Evolutionary conservation across 768 basidiomycete genomes (phyloP), one percentile per base, ranked within the genome.

Genomic region (Leccinum sublutescens): DNA sequence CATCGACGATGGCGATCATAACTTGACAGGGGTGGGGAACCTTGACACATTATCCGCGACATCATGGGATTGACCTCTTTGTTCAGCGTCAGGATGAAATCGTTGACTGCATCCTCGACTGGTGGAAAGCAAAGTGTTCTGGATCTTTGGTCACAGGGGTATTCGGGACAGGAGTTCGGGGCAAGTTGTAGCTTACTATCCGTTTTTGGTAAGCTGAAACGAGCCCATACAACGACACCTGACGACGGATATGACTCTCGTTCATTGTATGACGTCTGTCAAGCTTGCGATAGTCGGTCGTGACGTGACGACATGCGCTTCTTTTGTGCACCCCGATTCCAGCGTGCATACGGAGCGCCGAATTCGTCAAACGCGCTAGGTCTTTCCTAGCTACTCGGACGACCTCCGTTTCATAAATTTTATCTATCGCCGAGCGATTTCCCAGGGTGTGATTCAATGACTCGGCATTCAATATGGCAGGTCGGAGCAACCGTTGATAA

Each of bases 1-100:
- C 25, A 74, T 91, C 40, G 91, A 93, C 69, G 81, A 80, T 48
- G 88, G 86, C 8, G 89, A 91, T 74, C 91, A 93, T 68, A 93
- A 92, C 72, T 88, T 86, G 65, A 85, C 83, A 23, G 84, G 86
- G 23, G 81, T 82, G 59, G 47, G 78, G 58, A 25, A 6, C 33
- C 27, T 54, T 34, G 31, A 21, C 21, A 5, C 10, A 31, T 27
- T 21, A 7, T 52, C 40, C 23, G 14, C 33, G 17, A 25, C 29
- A n/a, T 54, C 17, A 38, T 56, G 34, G 52, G 31, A 56, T 34
- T 64, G n/a, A 62, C 53, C 5, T 17, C 19, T 54, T 38, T 40
- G 31, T 48, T 11, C 61, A 82, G 82, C 80, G 81, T 56, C 82
- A 84, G 62, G 87, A 89, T 56, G 83, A 89, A 53, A 79, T 93